A percentile compares a stretch with the other conserved stretches of the same genome.
These are phyloP conservation scores for Yamadazyma phyllophila DNA, from an alignment of 805 yeast genomes.

Conservation along the genomic window DNA sequence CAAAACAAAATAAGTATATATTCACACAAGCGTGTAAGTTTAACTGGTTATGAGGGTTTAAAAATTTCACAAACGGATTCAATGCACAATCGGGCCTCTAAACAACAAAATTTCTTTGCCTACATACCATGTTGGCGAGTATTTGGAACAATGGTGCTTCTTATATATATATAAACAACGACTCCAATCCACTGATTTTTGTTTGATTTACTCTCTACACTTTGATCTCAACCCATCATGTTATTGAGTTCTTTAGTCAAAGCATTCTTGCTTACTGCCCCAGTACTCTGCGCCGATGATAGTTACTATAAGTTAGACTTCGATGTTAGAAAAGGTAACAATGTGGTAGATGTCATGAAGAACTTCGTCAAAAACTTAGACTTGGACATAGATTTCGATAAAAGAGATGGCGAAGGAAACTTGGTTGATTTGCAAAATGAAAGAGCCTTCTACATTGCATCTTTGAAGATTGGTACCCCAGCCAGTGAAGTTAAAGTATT, in stretches of 20 bases:
- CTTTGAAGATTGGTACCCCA: slow-evolving; percentile 28
- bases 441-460: slow-evolving; percentile 30
- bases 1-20: not conserved
- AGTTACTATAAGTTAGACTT: slow-evolving; percentile 24
- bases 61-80: not conserved
- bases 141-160: not conserved
- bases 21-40: not conserved
- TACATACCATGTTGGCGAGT: not conserved
- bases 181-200: too few species aligned
- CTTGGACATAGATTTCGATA: slow-evolving; percentile 1
- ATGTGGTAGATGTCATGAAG: slow-evolving; percentile 18
- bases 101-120: not conserved
- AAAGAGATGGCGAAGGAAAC: slow-evolving; percentile 9
- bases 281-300: slow-evolving; percentile 15
- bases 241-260: slow-evolving; percentile 12
- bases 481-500: slow-evolving; percentile 28
- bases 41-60: not conserved
- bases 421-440: slow-evolving; percentile 18
- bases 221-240: not conserved
- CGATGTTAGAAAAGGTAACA: slow-evolving; percentile 22
- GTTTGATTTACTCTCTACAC: not conserved
- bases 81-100: not conserved
- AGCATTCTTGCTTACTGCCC: not conserved
- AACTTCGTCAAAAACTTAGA: slow-evolving; percentile 11
- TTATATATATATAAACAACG: not conserved